These are phyloP conservation scores for Toxicodendron radicans DNA, from an alignment of 345 rosid genomes.

Conservation along the genomic window DNA sequence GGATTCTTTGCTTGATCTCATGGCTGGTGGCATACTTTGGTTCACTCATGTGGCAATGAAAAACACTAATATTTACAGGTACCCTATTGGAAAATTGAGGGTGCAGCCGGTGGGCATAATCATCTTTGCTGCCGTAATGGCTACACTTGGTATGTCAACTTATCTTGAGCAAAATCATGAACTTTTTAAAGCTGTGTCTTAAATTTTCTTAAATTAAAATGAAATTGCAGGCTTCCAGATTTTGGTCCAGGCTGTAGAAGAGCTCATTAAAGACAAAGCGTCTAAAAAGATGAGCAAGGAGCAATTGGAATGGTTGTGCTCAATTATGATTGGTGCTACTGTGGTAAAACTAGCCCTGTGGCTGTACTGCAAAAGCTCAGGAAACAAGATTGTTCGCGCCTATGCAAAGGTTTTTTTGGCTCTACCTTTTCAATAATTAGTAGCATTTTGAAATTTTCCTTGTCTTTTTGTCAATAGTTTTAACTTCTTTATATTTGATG, in stretches of 20 bases:
- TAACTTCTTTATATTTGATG: slow-evolving; percentile 1
- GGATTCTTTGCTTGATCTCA: slow-evolving; percentile 89
- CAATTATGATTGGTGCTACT: slow-evolving; percentile 84
- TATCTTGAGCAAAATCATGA: background rate
- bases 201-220: background rate
- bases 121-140: slow-evolving; percentile 93
- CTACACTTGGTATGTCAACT: slow-evolving; percentile 70
- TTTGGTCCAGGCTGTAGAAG: slow-evolving; percentile 67
- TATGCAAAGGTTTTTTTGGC: slow-evolving; percentile 64
- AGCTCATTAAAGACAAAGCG: slow-evolving; percentile 45
- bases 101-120: slow-evolving; percentile 94
- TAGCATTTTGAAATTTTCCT: background rate
- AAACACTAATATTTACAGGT: slow-evolving; percentile 73
- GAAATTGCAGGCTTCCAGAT: slow-evolving; percentile 68
- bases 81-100: slow-evolving; percentile 95
- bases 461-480: background rate
- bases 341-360: slow-evolving; percentile 74
- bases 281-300: slow-evolving; percentile 45
- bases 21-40: slow-evolving; percentile 98
- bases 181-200: background rate
- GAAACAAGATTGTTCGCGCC: slow-evolving; percentile 83
- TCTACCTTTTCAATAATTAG: background rate
- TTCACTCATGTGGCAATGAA: slow-evolving; percentile 90
- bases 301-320: slow-evolving; percentile 66
- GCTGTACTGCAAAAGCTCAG: slow-evolving; percentile 81